Percentiles rank a stretch among this genome's conserved stretches.
Evolutionary conservation across 495 filamentous ascomycete species (phyloP).

Genomic region (Barbatosphaeria neglecta): DNA sequence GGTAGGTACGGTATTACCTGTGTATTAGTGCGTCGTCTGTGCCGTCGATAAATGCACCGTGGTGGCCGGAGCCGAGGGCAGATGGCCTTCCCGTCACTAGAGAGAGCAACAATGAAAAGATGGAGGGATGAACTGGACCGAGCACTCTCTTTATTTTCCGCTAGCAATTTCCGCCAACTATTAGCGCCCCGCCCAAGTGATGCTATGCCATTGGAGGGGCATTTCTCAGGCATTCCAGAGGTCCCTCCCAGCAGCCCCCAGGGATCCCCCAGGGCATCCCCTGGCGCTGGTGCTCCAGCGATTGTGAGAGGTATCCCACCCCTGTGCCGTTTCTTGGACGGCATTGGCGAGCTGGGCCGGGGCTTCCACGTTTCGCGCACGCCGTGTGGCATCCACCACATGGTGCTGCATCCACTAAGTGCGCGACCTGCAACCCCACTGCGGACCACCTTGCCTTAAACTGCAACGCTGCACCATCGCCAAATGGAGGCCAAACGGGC

Average conservation of each 20-base stretch:
- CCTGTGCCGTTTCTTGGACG: neutral
- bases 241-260: neutral
- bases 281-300: neutral
- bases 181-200: neutral
- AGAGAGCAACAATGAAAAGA: neutral
- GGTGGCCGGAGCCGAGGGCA: too few species aligned
- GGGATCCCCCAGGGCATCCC: neutral
- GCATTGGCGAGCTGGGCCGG: neutral
- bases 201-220: neutral
- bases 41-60: too few species aligned
- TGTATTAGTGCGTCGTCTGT: too few species aligned
- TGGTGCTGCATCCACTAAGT: neutral
- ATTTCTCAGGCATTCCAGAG: neutral
- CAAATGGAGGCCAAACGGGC: too few species aligned
- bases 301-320: neutral
- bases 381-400: neutral
- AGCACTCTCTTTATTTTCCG: neutral
- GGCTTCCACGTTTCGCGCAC: constrained; percentile 1
- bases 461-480: too few species aligned
- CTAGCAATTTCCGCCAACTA: neutral
- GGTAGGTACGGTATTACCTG: too few species aligned
- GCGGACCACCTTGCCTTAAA: too few species aligned
- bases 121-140: too few species aligned
- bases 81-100: neutral
- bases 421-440: too few species aligned